Evolutionary conservation across 176 grass and related monocot species (phyloP).

Genomic region (Typha latifolia): DNA sequence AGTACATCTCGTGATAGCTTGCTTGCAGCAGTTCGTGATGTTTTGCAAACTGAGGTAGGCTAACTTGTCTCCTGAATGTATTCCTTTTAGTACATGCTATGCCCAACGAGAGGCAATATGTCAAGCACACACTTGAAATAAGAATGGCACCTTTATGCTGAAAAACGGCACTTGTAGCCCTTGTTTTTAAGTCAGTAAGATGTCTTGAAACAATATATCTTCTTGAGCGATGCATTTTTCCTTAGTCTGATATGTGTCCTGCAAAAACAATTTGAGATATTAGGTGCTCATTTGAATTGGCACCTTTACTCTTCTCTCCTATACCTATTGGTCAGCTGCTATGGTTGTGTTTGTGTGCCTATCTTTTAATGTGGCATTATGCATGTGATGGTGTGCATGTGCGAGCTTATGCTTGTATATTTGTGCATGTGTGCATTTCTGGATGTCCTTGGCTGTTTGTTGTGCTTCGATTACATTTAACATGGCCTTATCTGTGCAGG

Average conservation of each 20-base stretch:
- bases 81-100: constrained; percentile 9
- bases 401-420: too few species aligned
- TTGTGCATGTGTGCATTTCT: constrained; percentile 8
- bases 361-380: too few species aligned
- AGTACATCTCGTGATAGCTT: constrained; percentile 96
- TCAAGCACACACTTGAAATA: not conserved
- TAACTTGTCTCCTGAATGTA: not conserved
- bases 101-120: constrained; percentile 4
- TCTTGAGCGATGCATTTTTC: too few species aligned
- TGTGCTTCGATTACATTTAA: not conserved
- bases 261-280: too few species aligned
- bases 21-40: constrained; percentile 76
- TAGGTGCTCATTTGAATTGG: too few species aligned
- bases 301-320: too few species aligned
- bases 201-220: not conserved
- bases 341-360: too few species aligned
- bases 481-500: constrained; percentile 24
- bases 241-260: too few species aligned
- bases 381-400: too few species aligned
- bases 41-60: constrained; percentile 84
- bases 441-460: not conserved
- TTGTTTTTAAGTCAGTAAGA: not conserved
- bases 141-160: constrained; percentile 12
- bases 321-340: too few species aligned
- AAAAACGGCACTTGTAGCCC: too few species aligned